Evolutionary conservation across 2,329 filamentous ascomycete genomes (phyloP).

Genomic region (Phialocephala sp.): DNA sequence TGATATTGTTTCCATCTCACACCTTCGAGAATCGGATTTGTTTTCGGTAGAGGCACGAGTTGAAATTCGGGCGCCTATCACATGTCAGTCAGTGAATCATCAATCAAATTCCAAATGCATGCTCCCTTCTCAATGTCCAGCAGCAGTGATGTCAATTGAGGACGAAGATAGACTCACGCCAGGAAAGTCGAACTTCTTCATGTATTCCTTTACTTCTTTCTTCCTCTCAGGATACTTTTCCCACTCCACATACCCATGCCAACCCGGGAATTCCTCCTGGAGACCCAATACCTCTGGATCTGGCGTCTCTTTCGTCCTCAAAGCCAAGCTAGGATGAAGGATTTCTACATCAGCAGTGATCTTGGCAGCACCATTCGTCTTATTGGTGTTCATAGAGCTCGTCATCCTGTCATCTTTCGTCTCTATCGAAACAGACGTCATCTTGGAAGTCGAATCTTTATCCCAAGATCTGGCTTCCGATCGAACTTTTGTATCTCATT

Average conservation of each 20-base stretch:
- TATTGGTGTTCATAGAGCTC: not conserved
- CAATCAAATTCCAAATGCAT: not conserved
- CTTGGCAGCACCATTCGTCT: not conserved
- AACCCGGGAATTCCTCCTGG: conserved; percentile 3
- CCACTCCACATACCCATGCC: conserved; percentile 65
- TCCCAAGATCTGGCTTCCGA: not conserved
- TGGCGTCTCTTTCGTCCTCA: conserved; percentile 12
- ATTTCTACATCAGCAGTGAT: not conserved
- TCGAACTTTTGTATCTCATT: not conserved
- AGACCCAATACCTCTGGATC: conserved; percentile 11
- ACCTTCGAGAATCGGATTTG: conserved; percentile 62
- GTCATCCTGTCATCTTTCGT: not conserved
- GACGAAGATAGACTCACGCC: conserved; percentile 8
- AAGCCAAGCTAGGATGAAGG: conserved; percentile 4
- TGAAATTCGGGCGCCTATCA: conserved; percentile 56
- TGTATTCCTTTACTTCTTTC: conserved; percentile 17
- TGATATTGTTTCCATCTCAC: conserved; percentile 65
- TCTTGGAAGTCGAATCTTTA: not conserved
- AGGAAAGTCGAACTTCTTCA: conserved; percentile 23
- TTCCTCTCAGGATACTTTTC: conserved; percentile 73
- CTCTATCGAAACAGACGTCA: not conserved
- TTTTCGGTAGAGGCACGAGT: conserved; percentile 53
- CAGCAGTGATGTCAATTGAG: not conserved
- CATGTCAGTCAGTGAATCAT: not conserved
- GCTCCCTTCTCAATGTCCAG: not conserved